These are phyloP conservation scores for Boletellus sp. DNA, from an alignment of 1,284 basidiomycete genomes.

Conservation along the genomic window DNA sequence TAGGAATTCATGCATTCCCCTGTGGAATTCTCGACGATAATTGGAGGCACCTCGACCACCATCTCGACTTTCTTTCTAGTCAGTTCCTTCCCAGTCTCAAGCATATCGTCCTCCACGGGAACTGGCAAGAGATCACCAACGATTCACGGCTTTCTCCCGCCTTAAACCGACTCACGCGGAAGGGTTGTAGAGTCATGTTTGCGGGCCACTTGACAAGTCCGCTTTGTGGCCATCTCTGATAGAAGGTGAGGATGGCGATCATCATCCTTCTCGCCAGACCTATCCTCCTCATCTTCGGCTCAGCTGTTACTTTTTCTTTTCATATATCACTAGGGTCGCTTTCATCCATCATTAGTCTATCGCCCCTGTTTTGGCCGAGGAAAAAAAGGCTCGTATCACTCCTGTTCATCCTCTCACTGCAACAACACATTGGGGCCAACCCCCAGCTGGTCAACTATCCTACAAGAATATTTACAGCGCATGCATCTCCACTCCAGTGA, in stretches of 20 bases:
- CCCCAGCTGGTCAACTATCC: not conserved
- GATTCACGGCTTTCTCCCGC: constrained; percentile 34
- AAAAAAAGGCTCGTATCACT: not conserved
- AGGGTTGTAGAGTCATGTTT: constrained; percentile 18
- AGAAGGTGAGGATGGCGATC: constrained; percentile 9
- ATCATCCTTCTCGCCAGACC: not conserved
- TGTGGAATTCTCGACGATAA: constrained; percentile 38
- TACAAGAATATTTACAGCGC: no score
- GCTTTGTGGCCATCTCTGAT: constrained; percentile 20
- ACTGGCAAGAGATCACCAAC: constrained; percentile 41
- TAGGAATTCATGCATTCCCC: constrained; percentile 50
- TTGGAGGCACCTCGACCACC: constrained; percentile 44
- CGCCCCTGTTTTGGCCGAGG: not conserved
- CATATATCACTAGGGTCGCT: not conserved
- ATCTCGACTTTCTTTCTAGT: constrained; percentile 43
- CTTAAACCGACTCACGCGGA: constrained; percentile 15
- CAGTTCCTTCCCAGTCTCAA: constrained; percentile 39
- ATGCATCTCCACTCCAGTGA: no score
- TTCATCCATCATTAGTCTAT: no score
- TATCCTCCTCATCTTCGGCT: not conserved
- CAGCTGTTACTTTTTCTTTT: not conserved
- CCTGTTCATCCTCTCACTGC: not conserved
- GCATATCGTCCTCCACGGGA: constrained; percentile 45
- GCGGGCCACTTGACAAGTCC: constrained; percentile 10
- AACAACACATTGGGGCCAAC: not conserved